These are phyloP conservation scores for Phytophthora megakarya DNA, from an alignment of 352 stramenopile species.

Conservation along the genomic window DNA sequence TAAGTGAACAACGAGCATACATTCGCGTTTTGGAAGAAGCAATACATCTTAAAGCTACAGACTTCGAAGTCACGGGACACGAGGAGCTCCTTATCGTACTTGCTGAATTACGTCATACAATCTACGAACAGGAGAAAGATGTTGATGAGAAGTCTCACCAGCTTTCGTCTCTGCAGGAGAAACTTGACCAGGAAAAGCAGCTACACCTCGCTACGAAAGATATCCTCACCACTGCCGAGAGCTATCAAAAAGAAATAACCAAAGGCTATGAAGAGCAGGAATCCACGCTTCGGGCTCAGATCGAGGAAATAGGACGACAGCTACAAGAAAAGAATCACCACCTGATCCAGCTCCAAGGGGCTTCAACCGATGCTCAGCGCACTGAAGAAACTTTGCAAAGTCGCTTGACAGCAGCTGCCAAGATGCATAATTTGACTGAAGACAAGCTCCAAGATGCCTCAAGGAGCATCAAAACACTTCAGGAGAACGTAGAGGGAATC, in stretches of 20 bases:
- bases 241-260: conserved; percentile 27
- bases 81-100: conserved; percentile 80
- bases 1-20: conserved; percentile 62
- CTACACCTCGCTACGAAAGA: conserved; percentile 30
- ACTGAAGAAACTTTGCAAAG: conserved; percentile 31
- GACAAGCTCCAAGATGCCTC: conserved; percentile 36
- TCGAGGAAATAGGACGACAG: conserved; percentile 38
- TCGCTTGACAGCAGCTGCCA: conserved; percentile 23
- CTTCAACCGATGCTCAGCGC: conserved; percentile 14
- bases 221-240: conserved; percentile 16
- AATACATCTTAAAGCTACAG: conserved; percentile 69
- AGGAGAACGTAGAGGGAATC: conserved; percentile 20
- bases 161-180: conserved; percentile 12
- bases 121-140: conserved; percentile 74
- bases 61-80: conserved; percentile 71
- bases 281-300: conserved; percentile 25
- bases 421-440: conserved; percentile 33
- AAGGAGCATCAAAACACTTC: conserved; percentile 19
- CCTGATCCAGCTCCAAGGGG: conserved; percentile 12
- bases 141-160: conserved; percentile 35
- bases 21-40: conserved; percentile 82
- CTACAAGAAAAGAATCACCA: conserved; percentile 35
- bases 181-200: conserved; percentile 38
- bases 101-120: conserved; percentile 75
- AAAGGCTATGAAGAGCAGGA: conserved; percentile 38